phyloP scores from a whole-genome alignment of 1,284 basidiomycete species.

The Trametes versicolor region DNA sequence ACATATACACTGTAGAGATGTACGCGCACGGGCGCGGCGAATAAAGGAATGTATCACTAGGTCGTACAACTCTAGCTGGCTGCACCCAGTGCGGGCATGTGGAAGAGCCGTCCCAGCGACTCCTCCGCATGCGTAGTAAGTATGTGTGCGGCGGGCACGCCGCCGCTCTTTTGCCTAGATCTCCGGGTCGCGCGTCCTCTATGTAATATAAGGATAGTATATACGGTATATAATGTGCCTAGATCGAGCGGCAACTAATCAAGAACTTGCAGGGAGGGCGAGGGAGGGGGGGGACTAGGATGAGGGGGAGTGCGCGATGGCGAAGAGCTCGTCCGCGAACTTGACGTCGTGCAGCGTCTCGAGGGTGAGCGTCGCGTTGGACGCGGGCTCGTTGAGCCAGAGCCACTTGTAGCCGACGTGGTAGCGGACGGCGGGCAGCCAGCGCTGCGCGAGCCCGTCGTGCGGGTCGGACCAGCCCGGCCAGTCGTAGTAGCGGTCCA shows the following conservation, averaged over 20 bases:
- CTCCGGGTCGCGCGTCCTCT: neutral
- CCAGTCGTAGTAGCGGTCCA: constrained; percentile 56
- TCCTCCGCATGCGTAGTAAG: neutral
- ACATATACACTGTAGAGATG: constrained; percentile 19
- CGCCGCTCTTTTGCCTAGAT: constrained; percentile 1
- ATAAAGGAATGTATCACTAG: constrained; percentile 29
- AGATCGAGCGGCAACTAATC: neutral
- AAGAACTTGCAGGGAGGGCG: neutral
- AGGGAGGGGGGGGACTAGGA: constrained; percentile 1
- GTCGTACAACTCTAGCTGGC: constrained; percentile 20
- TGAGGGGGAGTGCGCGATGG: constrained; percentile 9
- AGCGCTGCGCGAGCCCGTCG: constrained; percentile 50
- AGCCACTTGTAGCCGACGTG: constrained; percentile 61
- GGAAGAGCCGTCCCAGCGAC: constrained; percentile 13
- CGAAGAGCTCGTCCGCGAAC: constrained; percentile 46
- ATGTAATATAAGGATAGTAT: constrained; percentile 9
- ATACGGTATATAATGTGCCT: neutral
- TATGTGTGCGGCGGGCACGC: neutral
- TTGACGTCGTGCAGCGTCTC: constrained; percentile 39
- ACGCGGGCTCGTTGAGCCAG: constrained; percentile 52
- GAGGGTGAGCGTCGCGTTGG: constrained; percentile 38
- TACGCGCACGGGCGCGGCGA: constrained; percentile 10
- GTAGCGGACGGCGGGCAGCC: constrained; percentile 55
- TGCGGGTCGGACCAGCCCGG: constrained; percentile 54
- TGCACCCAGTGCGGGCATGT: neutral